Conservation (phyloP, 352 stramenopile genomes). For the Phytopythium aichiense region DNA sequence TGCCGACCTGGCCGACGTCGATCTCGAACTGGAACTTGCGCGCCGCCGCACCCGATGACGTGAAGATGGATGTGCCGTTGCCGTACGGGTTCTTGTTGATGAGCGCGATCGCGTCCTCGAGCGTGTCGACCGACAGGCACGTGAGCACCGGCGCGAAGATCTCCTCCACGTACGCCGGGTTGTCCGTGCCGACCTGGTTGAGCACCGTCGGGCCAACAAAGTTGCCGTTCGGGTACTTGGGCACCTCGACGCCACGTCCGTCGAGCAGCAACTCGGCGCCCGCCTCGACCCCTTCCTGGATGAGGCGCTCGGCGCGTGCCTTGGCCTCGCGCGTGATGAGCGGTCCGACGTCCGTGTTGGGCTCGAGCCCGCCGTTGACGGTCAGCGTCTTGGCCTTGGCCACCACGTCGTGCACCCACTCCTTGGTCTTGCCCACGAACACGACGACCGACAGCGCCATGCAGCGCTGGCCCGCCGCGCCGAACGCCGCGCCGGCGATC, state of each 20-base stretch:
- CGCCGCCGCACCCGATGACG: slow-evolving; percentile 87
- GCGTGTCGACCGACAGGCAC: slow-evolving; percentile 88
- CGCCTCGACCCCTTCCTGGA: slow-evolving; percentile 86
- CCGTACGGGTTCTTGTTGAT: slow-evolving; percentile 97
- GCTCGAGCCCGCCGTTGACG: slow-evolving; percentile 85
- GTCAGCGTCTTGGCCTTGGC: slow-evolving; percentile 88
- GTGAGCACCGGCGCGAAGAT: slow-evolving; percentile 97
- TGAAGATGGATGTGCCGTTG: slow-evolving; percentile 98
- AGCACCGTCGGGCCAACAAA: slow-evolving; percentile 95
- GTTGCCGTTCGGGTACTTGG: slow-evolving; percentile 94
- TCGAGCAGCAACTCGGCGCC: slow-evolving; percentile 91
- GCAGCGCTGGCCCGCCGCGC: slow-evolving; percentile 96
- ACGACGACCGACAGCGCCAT: slow-evolving; percentile 96
- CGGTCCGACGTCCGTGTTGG: slow-evolving; percentile 73
- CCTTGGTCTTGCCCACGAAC: slow-evolving; percentile 93
- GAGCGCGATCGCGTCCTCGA: slow-evolving; percentile 95
- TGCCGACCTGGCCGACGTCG: slow-evolving; percentile 95
- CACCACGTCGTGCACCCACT: slow-evolving; percentile 92
- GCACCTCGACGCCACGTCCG: slow-evolving; percentile 85
- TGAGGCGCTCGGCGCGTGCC: slow-evolving; percentile 85
- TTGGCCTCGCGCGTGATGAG: slow-evolving; percentile 90
- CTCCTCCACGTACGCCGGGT: slow-evolving; percentile 93
- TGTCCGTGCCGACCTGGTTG: slow-evolving; percentile 74
- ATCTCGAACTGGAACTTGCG: slow-evolving; percentile 97
- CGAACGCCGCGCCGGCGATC: slow-evolving; percentile 92